phyloP scores from a whole-genome alignment of 1,139 yeast genomes.

The Eremothecium sinecaudum region DNA sequence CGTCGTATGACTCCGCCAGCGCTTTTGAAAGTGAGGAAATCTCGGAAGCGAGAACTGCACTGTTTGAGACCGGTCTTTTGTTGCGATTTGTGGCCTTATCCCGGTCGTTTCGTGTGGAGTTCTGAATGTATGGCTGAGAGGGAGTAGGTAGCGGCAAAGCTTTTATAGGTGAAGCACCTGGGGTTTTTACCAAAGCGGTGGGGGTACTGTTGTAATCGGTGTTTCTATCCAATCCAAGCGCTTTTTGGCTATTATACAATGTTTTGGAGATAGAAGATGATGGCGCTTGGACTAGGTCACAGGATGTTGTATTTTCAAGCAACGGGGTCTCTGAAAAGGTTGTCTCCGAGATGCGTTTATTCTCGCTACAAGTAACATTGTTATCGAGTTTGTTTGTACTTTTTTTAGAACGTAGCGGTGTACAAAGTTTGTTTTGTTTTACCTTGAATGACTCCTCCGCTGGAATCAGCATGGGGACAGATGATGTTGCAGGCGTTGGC shows the following conservation, averaged over 20 bases:
- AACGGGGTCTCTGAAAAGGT: constrained; percentile 8
- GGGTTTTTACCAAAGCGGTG: constrained; percentile 5
- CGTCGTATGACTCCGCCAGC: constrained; percentile 8
- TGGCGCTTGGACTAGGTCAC: not conserved
- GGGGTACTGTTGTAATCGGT: constrained; percentile 4
- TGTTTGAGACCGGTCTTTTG: constrained; percentile 1
- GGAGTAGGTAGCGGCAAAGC: not conserved
- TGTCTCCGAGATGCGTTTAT: constrained; percentile 5
- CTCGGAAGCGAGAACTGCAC: constrained; percentile 7
- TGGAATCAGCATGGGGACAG: constrained; percentile 6
- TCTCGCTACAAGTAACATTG: constrained; percentile 3
- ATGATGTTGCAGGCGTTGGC: constrained; percentile 7
- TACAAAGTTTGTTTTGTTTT: constrained; percentile 9
- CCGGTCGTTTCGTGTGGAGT: not conserved
- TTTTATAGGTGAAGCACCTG: constrained; percentile 3
- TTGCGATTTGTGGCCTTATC: not conserved
- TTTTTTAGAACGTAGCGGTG: constrained; percentile 13
- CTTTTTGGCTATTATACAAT: not conserved
- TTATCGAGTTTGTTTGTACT: constrained; percentile 2
- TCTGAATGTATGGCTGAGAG: not conserved
- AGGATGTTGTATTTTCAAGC: constrained; percentile 1
- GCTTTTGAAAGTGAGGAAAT: constrained; percentile 8
- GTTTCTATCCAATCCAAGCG: constrained; percentile 1
- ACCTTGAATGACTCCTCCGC: constrained; percentile 1
- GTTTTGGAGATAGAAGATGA: constrained; percentile 1